Evolutionary conservation across 352 stramenopile species (phyloP).

Genomic region (Hyaloperonospora arabidopsidis): DNA sequence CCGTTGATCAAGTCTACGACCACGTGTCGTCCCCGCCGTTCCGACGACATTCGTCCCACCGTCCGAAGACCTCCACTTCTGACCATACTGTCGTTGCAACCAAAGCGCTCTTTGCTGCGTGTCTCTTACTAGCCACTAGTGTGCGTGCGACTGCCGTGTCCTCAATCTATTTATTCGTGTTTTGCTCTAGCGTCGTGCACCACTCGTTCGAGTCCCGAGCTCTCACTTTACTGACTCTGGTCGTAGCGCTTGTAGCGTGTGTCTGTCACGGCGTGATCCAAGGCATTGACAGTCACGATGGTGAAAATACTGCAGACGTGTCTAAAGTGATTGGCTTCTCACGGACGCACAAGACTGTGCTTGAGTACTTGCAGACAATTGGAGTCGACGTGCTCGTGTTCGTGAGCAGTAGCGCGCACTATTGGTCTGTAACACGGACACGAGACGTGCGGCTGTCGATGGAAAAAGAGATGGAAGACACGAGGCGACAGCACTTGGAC

Average conservation of each 20-base stretch:
- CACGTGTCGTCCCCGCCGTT: no score
- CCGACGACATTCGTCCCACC: no score
- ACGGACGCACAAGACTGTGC: conserved; percentile 24
- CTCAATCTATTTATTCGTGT: conserved; percentile 57
- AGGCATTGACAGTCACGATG: conserved; percentile 11
- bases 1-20: no score
- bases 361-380: conserved; percentile 38
- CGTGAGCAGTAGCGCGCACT: conserved; percentile 44
- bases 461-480: conserved; percentile 27
- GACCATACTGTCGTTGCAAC: conserved; percentile 1
- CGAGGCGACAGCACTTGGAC: conserved; percentile 36
- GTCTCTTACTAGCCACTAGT: conserved; percentile 43
- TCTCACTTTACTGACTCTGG: conserved; percentile 39
- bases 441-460: conserved; percentile 15
- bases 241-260: conserved; percentile 38
- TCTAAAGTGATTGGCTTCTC: conserved; percentile 40
- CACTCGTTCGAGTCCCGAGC: conserved; percentile 47
- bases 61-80: no score
- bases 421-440: conserved; percentile 51
- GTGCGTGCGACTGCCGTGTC: conserved; percentile 52
- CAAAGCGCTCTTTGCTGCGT: conserved; percentile 41
- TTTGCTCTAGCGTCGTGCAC: conserved; percentile 51
- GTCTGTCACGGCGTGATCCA: conserved; percentile 38
- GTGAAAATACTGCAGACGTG: conserved; percentile 16
- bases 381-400: conserved; percentile 58